These are phyloP conservation scores for Agaricus subrufescens DNA, from an alignment of 768 basidiomycete species.

Conservation along the genomic window DNA sequence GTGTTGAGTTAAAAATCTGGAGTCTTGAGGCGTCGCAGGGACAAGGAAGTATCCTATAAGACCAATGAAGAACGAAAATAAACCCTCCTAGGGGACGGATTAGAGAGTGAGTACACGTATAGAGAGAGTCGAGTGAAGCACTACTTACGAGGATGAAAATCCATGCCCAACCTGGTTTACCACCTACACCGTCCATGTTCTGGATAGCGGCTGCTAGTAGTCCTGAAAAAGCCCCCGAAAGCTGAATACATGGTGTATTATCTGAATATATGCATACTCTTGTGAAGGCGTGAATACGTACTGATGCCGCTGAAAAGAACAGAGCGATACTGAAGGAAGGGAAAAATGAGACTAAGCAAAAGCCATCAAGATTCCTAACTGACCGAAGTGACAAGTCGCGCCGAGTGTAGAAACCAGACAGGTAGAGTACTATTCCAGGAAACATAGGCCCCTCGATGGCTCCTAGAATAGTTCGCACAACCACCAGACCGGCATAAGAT, in stretches of 20 bases:
- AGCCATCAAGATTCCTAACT: background rate
- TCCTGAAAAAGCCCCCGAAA: constrained; percentile 61
- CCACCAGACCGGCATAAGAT: constrained; percentile 42
- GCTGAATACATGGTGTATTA: constrained; percentile 13
- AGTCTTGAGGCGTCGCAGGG: constrained; percentile 26
- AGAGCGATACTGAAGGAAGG: constrained; percentile 28
- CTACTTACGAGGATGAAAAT: constrained; percentile 25
- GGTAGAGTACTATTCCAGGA: constrained; percentile 35
- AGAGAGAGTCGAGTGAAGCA: background rate
- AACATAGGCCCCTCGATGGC: constrained; percentile 44
- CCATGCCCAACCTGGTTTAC: constrained; percentile 50
- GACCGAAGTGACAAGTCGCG: constrained; percentile 28
- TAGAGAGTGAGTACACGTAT: background rate
- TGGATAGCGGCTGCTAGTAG: constrained; percentile 56
- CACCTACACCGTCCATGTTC: constrained; percentile 48
- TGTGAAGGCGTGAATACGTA: constrained; percentile 6
- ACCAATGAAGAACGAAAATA: constrained; percentile 47
- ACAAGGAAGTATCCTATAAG: constrained; percentile 33
- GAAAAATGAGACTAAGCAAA: background rate
- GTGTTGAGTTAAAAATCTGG: constrained; percentile 24
- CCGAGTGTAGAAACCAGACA: constrained; percentile 35
- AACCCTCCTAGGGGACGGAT: constrained; percentile 30
- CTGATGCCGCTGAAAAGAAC: constrained; percentile 36
- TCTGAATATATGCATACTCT: no score
- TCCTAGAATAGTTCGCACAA: constrained; percentile 48